Base-by-base conservation (phyloP, 352 stramenopile genomes). In the Aphanomyces cochlioides region DNA sequence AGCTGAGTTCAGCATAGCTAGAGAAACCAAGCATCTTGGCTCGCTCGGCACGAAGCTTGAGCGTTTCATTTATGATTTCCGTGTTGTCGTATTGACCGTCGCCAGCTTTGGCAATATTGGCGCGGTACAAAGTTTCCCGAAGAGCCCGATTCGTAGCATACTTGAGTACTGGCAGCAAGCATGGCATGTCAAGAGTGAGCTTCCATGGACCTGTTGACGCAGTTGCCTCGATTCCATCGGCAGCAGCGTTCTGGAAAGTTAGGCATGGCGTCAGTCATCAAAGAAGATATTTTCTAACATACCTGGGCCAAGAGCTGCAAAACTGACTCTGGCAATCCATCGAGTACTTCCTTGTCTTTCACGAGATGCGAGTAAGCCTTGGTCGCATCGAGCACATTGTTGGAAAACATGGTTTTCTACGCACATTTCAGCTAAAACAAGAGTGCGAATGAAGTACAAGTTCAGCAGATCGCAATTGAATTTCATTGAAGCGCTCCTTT, bases 351-450 rank as follows among this genome's bases (percentile, higher is more conserved):
- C 47, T 89, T 83, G 72, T 98, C 84, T 0, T 85, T 92, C 12
- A 98, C 78, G 17, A 83, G 83, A 17, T 98, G 78, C 28, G 87
- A 87, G 74, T 97, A 99, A 12, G 85, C 85, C 78, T 99, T 99
- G 38, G 97, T 99, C 1, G 93, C 92, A 76, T 99, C 97, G 43
- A 99, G 83, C 43, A 99, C 80, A 78, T 99, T 99, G 74, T 98
- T 98, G 47, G 84, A 93, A 66, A 99, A 99, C 58, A 96, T 97
- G 43, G 92, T 99, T 45, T 85, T 95, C 86, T 94, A 54, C 19
- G 56, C 6, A 72, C 41, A 74, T 34, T 6, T 41, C 7, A 39
- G 39, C 10, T 47, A 39, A 19, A 2, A 38, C 54, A 4, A 17
- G 53, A 17, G 37, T 28, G 41, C 41, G 38, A 56, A 10, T 45